Conservation (phyloP, 106 monocot species). For the Dioscorea zingiberensis region DNA sequence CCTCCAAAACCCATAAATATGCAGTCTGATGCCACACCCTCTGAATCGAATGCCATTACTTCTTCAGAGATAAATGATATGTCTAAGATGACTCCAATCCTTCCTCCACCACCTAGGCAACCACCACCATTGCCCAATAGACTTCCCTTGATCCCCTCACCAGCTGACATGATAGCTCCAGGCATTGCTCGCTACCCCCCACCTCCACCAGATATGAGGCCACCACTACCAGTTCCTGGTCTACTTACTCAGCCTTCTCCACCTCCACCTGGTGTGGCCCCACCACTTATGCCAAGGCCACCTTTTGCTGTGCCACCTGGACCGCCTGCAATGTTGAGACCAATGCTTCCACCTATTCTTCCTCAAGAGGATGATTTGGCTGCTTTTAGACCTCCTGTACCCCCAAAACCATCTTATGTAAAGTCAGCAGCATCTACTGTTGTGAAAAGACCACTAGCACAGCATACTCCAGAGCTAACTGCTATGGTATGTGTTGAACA, state of each 20-base stretch:
- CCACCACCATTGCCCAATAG: constrained; percentile 36
- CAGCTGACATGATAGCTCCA: constrained; percentile 61
- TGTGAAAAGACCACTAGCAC: constrained; percentile 92
- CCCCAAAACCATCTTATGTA: constrained; percentile 91
- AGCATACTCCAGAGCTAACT: constrained; percentile 89
- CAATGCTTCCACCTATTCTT: constrained; percentile 28
- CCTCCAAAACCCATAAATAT: constrained; percentile 25
- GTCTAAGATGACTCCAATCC: constrained; percentile 18
- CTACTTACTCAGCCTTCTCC: constrained; percentile 43
- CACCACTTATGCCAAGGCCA: constrained; percentile 31
- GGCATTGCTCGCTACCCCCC: constrained; percentile 56
- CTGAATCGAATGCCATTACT: constrained; percentile 15
- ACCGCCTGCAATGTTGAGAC: constrained; percentile 32
- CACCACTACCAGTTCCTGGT: constrained; percentile 34
- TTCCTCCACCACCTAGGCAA: constrained; percentile 45
- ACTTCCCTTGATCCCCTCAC: constrained; percentile 35
- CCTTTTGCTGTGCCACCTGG: constrained; percentile 48
- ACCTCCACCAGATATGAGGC: constrained; percentile 61
- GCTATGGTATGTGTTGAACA: constrained; percentile 63
- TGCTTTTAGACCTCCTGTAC: constrained; percentile 27
- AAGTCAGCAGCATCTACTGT: constrained; percentile 98
- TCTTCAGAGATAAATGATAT: constrained; percentile 17
- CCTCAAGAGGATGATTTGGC: constrained; percentile 40
- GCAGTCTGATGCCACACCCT: constrained; percentile 12
- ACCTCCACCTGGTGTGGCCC: constrained; percentile 42